These are phyloP conservation scores for Fomitopsis schrenkii DNA, from an alignment of 1,284 basidiomycete species.

Conservation along the genomic window DNA sequence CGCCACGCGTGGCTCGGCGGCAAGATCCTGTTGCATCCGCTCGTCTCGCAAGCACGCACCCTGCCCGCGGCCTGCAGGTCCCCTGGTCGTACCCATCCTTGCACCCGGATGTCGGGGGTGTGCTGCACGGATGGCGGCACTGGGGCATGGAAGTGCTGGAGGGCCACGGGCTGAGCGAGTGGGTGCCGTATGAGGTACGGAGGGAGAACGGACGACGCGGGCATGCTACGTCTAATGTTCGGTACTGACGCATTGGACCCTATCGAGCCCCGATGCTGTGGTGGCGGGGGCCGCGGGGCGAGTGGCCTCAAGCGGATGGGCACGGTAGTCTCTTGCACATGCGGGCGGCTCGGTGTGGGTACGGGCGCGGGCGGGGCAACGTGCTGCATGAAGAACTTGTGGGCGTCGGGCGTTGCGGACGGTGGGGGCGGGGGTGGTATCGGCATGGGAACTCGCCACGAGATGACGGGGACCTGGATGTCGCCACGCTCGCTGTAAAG, in stretches of 20 bases:
- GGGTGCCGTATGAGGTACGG: not conserved
- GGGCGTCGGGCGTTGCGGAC: not conserved
- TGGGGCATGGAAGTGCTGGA: not conserved
- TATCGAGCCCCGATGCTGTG: not conserved
- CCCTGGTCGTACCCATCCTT: not conserved
- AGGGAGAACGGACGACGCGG: not conserved
- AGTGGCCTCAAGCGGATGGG: not conserved
- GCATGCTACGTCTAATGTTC: not conserved
- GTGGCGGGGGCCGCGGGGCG: not conserved
- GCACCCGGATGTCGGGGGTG: not conserved
- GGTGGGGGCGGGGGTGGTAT: not conserved
- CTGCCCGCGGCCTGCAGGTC: not conserved
- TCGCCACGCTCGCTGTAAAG: slow-evolving; percentile 2
- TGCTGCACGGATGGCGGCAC: not conserved
- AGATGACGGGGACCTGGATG: not conserved
- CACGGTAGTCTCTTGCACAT: not conserved
- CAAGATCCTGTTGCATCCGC: slow-evolving; percentile 3
- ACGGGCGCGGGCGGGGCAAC: not conserved
- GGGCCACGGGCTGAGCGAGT: not conserved
- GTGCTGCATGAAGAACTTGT: not conserved
- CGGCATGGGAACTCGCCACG: not conserved
- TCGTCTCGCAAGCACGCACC: slow-evolving; percentile 1
- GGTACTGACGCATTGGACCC: not conserved
- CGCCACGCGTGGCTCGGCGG: not conserved
- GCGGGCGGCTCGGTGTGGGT: not conserved